These are phyloP conservation scores for Aureobasidium sp. DNA, from an alignment of 2,329 filamentous ascomycete genomes.

Conservation along the genomic window DNA sequence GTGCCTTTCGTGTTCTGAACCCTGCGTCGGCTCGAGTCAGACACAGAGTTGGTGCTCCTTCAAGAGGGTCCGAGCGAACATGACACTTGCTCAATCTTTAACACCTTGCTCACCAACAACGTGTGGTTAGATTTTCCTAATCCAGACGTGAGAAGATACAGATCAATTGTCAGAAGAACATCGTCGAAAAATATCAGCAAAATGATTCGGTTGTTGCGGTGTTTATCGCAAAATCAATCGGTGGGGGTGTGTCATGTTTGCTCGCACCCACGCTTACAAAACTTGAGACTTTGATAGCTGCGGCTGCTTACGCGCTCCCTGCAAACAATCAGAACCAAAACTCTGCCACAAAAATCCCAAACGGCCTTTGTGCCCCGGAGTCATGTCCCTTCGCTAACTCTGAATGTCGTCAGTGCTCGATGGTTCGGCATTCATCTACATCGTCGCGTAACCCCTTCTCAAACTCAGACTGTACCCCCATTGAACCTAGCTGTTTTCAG, in stretches of 20 bases:
- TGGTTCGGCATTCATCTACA: neutral
- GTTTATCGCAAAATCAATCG: no score
- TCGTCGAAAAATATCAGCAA: no score
- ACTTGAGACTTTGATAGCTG: neutral
- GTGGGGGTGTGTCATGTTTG: no score
- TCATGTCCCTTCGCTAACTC: conserved; percentile 10
- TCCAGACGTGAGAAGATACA: no score
- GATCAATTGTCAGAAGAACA: no score
- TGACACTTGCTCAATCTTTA: no score
- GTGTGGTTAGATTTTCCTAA: no score
- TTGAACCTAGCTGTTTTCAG: conserved; percentile 4
- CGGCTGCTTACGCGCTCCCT: conserved; percentile 2
- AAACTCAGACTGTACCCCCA: conserved; percentile 4
- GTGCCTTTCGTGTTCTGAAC: conserved; percentile 2
- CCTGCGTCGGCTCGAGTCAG: neutral
- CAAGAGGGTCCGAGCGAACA: no score
- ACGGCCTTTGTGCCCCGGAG: neutral
- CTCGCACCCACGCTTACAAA: no score
- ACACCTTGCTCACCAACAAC: no score
- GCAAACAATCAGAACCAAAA: conserved; percentile 7
- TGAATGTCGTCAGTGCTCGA: conserved; percentile 12
- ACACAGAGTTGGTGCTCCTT: neutral
- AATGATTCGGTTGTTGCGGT: no score
- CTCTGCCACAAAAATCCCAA: neutral
- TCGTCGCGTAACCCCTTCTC: conserved; percentile 9